These are phyloP conservation scores for Colletotrichum neosansevieriae DNA, from an alignment of 2,329 filamentous ascomycete genomes.

Conservation along the genomic window DNA sequence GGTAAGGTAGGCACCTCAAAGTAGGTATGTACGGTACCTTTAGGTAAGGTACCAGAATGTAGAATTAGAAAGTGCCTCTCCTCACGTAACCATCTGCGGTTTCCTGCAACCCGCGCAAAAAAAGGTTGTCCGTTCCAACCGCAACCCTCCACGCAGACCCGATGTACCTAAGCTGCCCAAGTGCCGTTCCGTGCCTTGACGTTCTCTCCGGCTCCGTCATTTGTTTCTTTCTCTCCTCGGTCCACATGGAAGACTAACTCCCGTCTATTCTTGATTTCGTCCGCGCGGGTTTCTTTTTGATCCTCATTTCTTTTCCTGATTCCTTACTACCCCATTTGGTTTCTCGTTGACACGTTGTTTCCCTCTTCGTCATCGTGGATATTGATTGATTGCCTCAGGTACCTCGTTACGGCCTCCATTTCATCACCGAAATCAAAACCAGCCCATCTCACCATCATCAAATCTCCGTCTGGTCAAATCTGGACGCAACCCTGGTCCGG, in stretches of 20 bases:
- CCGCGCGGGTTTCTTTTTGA: not conserved
- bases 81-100: not conserved
- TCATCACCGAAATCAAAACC: constrained; percentile 6
- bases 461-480: constrained; percentile 12
- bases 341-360: not conserved
- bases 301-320: not conserved
- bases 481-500: constrained; percentile 14
- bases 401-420: not conserved
- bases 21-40: no score
- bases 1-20: no score
- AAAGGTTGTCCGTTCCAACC: no score
- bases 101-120: not conserved
- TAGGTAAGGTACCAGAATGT: no score
- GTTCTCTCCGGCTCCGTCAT: constrained; percentile 12
- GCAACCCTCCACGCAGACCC: not conserved
- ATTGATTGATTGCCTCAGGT: not conserved
- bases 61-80: no score
- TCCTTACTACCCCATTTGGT: not conserved
- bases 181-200: constrained; percentile 9
- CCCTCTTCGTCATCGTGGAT: not conserved
- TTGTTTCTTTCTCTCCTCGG: not conserved
- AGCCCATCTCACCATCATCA: constrained; percentile 16
- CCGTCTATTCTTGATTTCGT: not conserved
- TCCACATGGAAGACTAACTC: not conserved
- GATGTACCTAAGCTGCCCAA: constrained; percentile 9